Evolutionary conservation across 805 yeast species (phyloP).

Genomic region (Yarrowia sp.): DNA sequence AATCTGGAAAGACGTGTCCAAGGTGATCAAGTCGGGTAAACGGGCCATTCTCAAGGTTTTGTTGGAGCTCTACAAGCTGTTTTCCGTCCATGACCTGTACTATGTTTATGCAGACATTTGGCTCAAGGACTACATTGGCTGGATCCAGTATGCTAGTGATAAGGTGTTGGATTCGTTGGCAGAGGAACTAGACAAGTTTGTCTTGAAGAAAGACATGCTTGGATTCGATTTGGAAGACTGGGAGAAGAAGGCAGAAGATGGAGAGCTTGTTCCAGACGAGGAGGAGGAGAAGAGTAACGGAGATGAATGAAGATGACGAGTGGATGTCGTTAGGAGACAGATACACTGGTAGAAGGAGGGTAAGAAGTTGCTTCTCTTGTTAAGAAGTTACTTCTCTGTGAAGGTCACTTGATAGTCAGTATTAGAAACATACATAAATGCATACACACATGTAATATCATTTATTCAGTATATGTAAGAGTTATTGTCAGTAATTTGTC

Average conservation of each 20-base stretch:
- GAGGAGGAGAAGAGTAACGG: too few relatives aligned
- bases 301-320: too few relatives aligned
- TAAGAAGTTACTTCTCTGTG: too few relatives aligned
- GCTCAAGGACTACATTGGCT: constrained; percentile 71
- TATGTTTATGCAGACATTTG: constrained; percentile 77
- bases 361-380: too few relatives aligned
- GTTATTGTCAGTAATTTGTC: too few relatives aligned
- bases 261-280: neutral
- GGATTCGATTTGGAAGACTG: constrained; percentile 32
- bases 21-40: constrained; percentile 64
- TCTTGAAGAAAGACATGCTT: constrained; percentile 30
- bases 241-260: constrained; percentile 29
- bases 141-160: constrained; percentile 63
- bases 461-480: too few relatives aligned
- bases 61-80: constrained; percentile 62
- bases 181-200: constrained; percentile 49
- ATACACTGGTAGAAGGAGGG: too few relatives aligned
- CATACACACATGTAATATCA: too few relatives aligned
- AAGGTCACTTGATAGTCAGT: too few relatives aligned
- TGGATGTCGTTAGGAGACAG: too few relatives aligned
- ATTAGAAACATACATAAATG: too few relatives aligned
- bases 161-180: constrained; percentile 59
- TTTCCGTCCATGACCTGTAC: constrained; percentile 66
- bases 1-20: constrained; percentile 75
- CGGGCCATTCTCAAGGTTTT: constrained; percentile 58